Conservation (phyloP, 331 rosid genomes). For the Quercus lobata region DNA sequence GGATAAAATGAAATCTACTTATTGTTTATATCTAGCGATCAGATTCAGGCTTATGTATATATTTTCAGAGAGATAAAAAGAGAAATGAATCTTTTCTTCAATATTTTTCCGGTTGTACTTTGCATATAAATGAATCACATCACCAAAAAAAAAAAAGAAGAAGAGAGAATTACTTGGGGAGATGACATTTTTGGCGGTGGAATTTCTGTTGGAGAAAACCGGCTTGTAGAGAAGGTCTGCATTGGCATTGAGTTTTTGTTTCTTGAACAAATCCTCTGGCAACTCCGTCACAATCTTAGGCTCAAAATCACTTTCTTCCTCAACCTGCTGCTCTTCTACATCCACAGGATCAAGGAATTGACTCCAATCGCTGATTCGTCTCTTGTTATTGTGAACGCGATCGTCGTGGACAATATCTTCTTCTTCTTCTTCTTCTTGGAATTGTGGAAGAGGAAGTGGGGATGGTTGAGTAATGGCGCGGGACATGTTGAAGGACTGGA, state of each 20-base stretch:
- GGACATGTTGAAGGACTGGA: slow-evolving; percentile 80
- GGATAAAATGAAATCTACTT: too few species aligned
- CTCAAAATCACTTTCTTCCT: slow-evolving; percentile 43
- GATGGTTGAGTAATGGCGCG: slow-evolving; percentile 27
- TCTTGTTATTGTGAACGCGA: background rate
- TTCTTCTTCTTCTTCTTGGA: background rate
- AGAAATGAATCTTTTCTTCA: too few species aligned
- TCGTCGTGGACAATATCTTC: background rate
- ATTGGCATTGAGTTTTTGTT: slow-evolving; percentile 30
- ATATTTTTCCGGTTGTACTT: background rate
- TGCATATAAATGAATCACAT: background rate
- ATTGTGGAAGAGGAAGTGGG: background rate
- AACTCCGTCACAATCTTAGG: slow-evolving; percentile 59
- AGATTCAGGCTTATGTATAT: too few species aligned
- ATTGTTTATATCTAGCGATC: too few species aligned
- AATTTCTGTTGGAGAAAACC: slow-evolving; percentile 24
- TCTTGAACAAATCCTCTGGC: slow-evolving; percentile 40
- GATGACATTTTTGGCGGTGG: background rate
- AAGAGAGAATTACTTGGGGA: slow-evolving; percentile 34
- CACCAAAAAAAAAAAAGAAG: background rate
- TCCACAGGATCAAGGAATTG: slow-evolving; percentile 53
- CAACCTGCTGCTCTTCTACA: background rate
- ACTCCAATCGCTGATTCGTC: slow-evolving; percentile 53
- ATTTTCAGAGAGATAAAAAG: too few species aligned
- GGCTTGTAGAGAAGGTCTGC: slow-evolving; percentile 22